phyloP scores from a whole-genome alignment of 768 basidiomycete genomes.

The Macrolepiota albuminosa region DNA sequence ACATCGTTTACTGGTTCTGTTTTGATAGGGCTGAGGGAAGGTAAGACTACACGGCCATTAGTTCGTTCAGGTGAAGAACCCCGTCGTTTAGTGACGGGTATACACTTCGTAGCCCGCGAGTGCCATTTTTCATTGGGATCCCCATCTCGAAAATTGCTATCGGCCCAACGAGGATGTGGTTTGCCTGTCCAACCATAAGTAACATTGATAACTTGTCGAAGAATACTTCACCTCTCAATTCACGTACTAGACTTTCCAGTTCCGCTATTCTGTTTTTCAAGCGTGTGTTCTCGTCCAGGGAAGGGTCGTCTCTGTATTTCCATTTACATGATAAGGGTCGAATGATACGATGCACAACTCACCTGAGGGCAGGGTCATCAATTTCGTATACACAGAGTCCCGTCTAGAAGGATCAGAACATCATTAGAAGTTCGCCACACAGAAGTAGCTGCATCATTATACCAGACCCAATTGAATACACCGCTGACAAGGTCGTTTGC shows the following conservation, averaged over 20 bases:
- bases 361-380: conserved; percentile 83
- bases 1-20: conserved; percentile 54
- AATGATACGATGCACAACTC: conserved; percentile 13
- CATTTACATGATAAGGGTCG: neutral
- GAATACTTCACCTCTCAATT: conserved; percentile 60
- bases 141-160: conserved; percentile 71
- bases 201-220: conserved; percentile 3
- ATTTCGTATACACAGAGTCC: conserved; percentile 95
- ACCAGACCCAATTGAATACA: conserved; percentile 89
- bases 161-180: conserved; percentile 85
- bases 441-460: conserved; percentile 15
- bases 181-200: conserved; percentile 47
- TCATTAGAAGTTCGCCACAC: conserved; percentile 5
- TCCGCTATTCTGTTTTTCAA: conserved; percentile 87
- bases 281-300: conserved; percentile 81
- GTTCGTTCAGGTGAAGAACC: conserved; percentile 30
- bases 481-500: conserved; percentile 86
- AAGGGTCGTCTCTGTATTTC: conserved; percentile 70
- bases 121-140: conserved; percentile 86
- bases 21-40: conserved; percentile 60
- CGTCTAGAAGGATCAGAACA: conserved; percentile 43
- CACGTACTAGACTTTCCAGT: conserved; percentile 87
- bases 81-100: conserved; percentile 38
- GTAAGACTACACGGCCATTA: conserved; percentile 36
- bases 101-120: conserved; percentile 72